Evolutionary conservation across 495 filamentous ascomycete genomes (phyloP).

Genomic region (Diplogelasinospora grovesii): DNA sequence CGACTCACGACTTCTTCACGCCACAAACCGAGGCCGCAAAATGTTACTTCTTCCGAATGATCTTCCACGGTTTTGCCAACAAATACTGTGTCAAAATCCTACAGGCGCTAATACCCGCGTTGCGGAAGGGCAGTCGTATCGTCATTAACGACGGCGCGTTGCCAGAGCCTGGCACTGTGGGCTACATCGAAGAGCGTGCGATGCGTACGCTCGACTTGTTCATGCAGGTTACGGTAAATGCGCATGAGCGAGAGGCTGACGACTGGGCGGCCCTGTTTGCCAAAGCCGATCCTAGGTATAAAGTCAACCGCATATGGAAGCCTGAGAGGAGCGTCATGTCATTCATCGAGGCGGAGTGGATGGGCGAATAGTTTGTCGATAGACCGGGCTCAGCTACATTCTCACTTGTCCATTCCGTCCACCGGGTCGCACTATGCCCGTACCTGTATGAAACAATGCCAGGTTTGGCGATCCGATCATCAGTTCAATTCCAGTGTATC

Average conservation of each 20-base stretch:
- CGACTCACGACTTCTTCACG: constrained; percentile 46
- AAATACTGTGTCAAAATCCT: constrained; percentile 47
- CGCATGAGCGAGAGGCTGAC: constrained; percentile 21
- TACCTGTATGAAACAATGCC: too few species aligned
- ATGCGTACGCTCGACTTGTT: constrained; percentile 23
- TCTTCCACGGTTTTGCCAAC: constrained; percentile 51
- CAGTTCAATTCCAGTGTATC: too few species aligned
- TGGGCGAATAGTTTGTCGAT: constrained; percentile 3
- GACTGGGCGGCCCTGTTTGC: constrained; percentile 20
- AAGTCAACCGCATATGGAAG: constrained; percentile 17
- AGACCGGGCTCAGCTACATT: too few species aligned
- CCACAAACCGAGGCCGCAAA: constrained; percentile 41
- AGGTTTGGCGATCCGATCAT: too few species aligned
- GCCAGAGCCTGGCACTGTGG: constrained; percentile 23
- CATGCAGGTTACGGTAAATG: constrained; percentile 22
- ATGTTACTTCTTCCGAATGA: constrained; percentile 46
- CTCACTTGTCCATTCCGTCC: too few species aligned
- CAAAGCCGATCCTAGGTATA: constrained; percentile 19
- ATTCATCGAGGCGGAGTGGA: constrained; percentile 24
- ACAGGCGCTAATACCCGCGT: constrained; percentile 40
- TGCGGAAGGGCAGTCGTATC: constrained; percentile 41
- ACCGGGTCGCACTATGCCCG: too few species aligned
- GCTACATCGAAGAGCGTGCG: constrained; percentile 16
- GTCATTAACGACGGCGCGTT: constrained; percentile 44
- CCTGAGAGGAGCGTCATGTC: constrained; percentile 16